A percentile compares a stretch with the other conserved stretches of the same genome.
These are phyloP conservation scores for Lablab purpureus DNA, from an alignment of 306 rosid genomes.

Conservation along the genomic window DNA sequence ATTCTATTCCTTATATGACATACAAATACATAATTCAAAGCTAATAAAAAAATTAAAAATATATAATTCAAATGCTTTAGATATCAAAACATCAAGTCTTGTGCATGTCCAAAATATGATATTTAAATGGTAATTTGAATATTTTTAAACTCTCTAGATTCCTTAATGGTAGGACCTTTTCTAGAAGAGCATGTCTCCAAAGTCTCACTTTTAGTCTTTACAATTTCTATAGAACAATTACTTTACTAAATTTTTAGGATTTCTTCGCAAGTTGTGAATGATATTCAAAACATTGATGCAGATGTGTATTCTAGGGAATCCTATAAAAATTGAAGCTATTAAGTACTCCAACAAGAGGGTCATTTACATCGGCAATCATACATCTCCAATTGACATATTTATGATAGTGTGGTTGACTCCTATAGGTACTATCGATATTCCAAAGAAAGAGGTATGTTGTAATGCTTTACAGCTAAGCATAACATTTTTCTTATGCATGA, in stretches of 20 bases:
- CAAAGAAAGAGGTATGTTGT: slow-evolving; percentile 67
- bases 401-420: slow-evolving; percentile 73
- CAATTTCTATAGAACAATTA: not conserved
- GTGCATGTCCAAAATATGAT: not conserved
- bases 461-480: slow-evolving; percentile 14
- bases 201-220: not conserved
- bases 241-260: not conserved
- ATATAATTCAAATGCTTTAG: not conserved
- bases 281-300: slow-evolving; percentile 39
- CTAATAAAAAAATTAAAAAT: too few relatives aligned
- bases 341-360: slow-evolving; percentile 62
- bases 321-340: slow-evolving; percentile 65
- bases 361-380: slow-evolving; percentile 70
- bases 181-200: not conserved
- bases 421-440: slow-evolving; percentile 69
- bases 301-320: slow-evolving; percentile 78
- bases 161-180: not conserved
- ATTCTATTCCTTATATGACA: slow-evolving; percentile 6
- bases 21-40: not conserved
- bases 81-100: not conserved
- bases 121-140: slow-evolving; percentile 14
- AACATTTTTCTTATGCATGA: not conserved
- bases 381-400: slow-evolving; percentile 70
- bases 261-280: slow-evolving; percentile 27
- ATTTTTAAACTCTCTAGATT: not conserved